phyloP scores from a whole-genome alignment of 306 rosid genomes.

The Rosa rugosa region DNA sequence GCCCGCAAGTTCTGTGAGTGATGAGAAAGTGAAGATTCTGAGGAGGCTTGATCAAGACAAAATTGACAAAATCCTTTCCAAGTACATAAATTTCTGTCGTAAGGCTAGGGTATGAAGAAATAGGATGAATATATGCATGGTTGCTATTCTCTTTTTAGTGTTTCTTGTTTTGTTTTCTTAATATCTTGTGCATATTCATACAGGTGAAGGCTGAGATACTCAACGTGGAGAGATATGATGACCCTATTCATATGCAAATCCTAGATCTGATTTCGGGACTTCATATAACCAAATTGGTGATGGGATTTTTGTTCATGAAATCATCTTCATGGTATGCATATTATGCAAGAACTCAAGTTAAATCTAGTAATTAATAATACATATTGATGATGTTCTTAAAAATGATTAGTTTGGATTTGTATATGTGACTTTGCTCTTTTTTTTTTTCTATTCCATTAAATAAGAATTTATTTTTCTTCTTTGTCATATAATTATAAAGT shows the following conservation, averaged over 20 bases:
- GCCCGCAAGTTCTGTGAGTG: conserved; percentile 69
- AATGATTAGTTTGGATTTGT: not conserved
- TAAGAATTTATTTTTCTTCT: too few species aligned
- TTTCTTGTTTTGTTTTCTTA: conserved; percentile 4
- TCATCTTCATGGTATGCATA: conserved; percentile 42
- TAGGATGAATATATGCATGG: not conserved
- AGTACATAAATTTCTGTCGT: conserved; percentile 60
- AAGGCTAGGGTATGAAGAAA: conserved; percentile 39
- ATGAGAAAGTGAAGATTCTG: conserved; percentile 56
- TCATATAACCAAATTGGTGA: conserved; percentile 62
- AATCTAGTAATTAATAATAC: not conserved
- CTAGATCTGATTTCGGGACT: conserved; percentile 56
- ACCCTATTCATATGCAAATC: conserved; percentile 51
- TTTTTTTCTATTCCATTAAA: too few species aligned
- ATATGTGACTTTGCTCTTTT: not conserved
- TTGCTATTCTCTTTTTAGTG: not conserved
- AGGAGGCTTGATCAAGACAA: conserved; percentile 54
- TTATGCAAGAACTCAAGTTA: not conserved
- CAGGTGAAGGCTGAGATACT: conserved; percentile 57
- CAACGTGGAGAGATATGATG: conserved; percentile 53
- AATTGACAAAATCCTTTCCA: conserved; percentile 45
- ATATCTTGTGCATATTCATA: conserved; percentile 11
- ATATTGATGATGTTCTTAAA: not conserved
- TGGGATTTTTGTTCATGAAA: conserved; percentile 73
- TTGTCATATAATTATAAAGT: too few species aligned